Percentiles rank a stretch among this genome's conserved stretches.
phyloP scores from a whole-genome alignment of 202 grass and related monocot genomes.

The Zoysia matrella region DNA sequence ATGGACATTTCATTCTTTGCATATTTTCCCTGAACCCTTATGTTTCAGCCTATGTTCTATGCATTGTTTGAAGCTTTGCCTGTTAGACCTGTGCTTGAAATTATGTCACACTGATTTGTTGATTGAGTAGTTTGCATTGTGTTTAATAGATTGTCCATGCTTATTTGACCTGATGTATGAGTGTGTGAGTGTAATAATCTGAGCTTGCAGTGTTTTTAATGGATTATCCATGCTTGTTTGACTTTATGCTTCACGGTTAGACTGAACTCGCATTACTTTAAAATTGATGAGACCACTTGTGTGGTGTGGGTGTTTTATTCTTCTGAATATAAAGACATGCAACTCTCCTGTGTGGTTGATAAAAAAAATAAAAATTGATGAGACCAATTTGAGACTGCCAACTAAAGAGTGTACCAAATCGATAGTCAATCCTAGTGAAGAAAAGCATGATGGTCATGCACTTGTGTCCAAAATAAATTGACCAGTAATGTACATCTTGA shows the following conservation, averaged over 20 bases:
- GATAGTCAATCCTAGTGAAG: neutral
- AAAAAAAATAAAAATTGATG: conserved; percentile 7
- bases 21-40: conserved; percentile 13
- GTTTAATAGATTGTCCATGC: neutral
- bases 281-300: too few relatives aligned
- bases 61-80: conserved; percentile 25
- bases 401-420: neutral
- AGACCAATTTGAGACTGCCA: neutral
- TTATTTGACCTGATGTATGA: conserved; percentile 2
- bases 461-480: neutral
- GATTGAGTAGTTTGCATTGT: neutral
- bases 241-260: too few relatives aligned
- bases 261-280: too few relatives aligned
- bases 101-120: too few relatives aligned
- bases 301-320: too few relatives aligned
- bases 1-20: conserved; percentile 48
- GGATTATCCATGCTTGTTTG: too few relatives aligned
- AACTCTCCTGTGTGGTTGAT: too few relatives aligned
- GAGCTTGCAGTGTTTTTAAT: neutral
- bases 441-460: neutral
- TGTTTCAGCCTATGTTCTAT: neutral
- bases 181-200: neutral
- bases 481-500: conserved; percentile 8
- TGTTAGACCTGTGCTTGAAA: neutral
- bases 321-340: too few relatives aligned